These are phyloP conservation scores for Colletotrichum zoysiae DNA, from an alignment of 2,329 filamentous ascomycete genomes.

Conservation along the genomic window DNA sequence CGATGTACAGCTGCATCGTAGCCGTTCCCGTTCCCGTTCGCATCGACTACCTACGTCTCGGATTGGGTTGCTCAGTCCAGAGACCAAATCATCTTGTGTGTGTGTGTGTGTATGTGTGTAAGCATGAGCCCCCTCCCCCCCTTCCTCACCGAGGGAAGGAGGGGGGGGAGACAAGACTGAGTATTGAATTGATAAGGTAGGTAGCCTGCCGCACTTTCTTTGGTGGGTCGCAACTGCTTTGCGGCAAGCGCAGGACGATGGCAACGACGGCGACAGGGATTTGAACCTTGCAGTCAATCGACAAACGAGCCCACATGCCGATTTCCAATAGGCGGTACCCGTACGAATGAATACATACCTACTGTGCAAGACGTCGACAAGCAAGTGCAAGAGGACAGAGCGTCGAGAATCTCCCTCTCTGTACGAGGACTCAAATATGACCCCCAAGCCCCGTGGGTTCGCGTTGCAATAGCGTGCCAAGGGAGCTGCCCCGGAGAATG, in stretches of 20 bases:
- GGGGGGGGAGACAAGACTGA: background rate
- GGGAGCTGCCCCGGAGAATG: background rate
- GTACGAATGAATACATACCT: background rate
- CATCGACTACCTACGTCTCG: background rate
- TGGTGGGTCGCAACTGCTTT: conserved; percentile 19
- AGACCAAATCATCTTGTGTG: background rate
- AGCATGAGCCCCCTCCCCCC: background rate
- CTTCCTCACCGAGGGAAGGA: background rate
- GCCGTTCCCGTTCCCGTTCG: background rate
- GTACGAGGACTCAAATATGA: background rate
- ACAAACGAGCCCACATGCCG: background rate
- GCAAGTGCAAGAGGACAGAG: background rate
- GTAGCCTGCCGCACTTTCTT: conserved; percentile 23
- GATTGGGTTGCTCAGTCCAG: background rate
- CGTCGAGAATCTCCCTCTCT: background rate
- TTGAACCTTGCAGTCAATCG: background rate
- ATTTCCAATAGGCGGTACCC: background rate
- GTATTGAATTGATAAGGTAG: conserved; percentile 6
- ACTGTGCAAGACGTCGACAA: background rate
- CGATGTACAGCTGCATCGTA: background rate
- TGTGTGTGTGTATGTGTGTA: background rate
- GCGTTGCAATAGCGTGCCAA: background rate
- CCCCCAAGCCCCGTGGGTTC: background rate
- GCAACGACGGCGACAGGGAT: background rate
- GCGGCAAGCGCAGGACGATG: conserved; percentile 4